These are phyloP conservation scores for Purpureocillium takamizusanense DNA, from an alignment of 2,329 filamentous ascomycete genomes.

Conservation along the genomic window DNA sequence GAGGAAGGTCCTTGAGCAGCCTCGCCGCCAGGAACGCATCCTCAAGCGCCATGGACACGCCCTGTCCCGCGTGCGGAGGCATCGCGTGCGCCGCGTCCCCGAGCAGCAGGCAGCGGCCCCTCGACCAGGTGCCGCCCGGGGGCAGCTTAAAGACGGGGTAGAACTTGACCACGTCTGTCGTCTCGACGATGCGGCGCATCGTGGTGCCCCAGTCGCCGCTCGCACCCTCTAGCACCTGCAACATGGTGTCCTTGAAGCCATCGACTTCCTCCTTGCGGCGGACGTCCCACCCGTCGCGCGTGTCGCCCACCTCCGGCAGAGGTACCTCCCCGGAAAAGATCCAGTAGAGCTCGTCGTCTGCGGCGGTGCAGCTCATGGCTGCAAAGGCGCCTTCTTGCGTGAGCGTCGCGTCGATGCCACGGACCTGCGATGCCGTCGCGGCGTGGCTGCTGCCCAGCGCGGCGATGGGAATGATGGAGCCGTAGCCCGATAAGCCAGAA, in stretches of 20 bases:
- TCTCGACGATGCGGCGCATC: slow-evolving; percentile 8
- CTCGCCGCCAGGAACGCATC: slow-evolving; percentile 39
- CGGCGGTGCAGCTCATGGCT: slow-evolving; percentile 13
- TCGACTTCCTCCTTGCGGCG: slow-evolving; percentile 1
- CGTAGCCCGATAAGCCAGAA: slow-evolving; percentile 17
- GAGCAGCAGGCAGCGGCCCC: slow-evolving; percentile 33
- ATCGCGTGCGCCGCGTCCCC: slow-evolving; percentile 49
- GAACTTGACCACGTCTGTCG: slow-evolving; percentile 16
- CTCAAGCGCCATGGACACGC: slow-evolving; percentile 45
- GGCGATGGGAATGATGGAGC: slow-evolving; percentile 12
- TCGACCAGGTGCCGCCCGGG: slow-evolving; percentile 19
- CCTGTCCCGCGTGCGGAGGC: slow-evolving; percentile 44
- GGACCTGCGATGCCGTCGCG: slow-evolving; percentile 4
- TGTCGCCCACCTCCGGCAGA: slow-evolving; percentile 12
- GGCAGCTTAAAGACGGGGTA: slow-evolving; percentile 23
- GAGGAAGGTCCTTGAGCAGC: slow-evolving; percentile 17
- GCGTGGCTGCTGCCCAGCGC: slow-evolving; percentile 1
- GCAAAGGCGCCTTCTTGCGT: slow-evolving; percentile 18
- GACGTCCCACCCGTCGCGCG: slow-evolving; percentile 3
- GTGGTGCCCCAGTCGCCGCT: slow-evolving; percentile 16
- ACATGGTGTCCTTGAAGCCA: slow-evolving; percentile 18
- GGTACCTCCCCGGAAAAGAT: slow-evolving; percentile 18
- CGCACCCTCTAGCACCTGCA: slow-evolving; percentile 12
- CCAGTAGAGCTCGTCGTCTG: slow-evolving; percentile 18
- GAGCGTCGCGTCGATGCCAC: slow-evolving; percentile 16